Conservation (phyloP, 2,329 filamentous ascomycete genomes). For the Penicillium psychrosexuale region DNA sequence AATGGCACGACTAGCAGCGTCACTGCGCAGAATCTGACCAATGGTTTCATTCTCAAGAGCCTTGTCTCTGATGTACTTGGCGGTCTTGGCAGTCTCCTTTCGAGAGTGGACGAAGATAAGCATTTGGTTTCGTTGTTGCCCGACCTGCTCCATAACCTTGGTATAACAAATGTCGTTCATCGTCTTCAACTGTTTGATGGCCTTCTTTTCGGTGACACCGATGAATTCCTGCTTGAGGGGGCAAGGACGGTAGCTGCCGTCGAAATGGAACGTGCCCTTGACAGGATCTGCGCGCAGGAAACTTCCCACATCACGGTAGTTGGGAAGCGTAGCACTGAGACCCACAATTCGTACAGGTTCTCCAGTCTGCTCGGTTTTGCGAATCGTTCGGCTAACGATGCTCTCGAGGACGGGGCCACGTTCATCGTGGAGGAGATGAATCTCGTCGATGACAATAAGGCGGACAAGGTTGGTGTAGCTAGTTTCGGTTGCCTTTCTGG, state of each 20-base stretch:
- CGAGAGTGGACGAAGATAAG: constrained; percentile 97
- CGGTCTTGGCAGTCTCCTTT: constrained; percentile 97
- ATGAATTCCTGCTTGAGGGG: constrained; percentile 96
- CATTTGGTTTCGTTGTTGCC: constrained; percentile 92
- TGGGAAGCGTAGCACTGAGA: constrained; percentile 90
- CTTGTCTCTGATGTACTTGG: constrained; percentile 92
- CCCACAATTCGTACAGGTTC: constrained; percentile 89
- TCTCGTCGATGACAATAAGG: constrained; percentile 95
- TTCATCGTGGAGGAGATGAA: constrained; percentile 95
- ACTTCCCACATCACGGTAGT: constrained; percentile 92
- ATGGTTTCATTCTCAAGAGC: constrained; percentile 97
- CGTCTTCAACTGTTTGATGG: constrained; percentile 96
- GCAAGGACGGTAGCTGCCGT: constrained; percentile 89
- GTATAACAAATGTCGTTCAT: constrained; percentile 99
- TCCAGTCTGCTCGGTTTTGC: constrained; percentile 88
- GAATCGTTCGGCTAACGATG: constrained; percentile 90
- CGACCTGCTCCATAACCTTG: constrained; percentile 95
- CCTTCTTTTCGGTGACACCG: constrained; percentile 94
- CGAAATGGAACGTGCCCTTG: constrained; percentile 93
- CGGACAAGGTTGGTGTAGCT: constrained; percentile 97
- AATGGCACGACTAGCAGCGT: constrained; percentile 87
- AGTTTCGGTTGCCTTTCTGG: constrained; percentile 91
- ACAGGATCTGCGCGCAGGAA: constrained; percentile 85
- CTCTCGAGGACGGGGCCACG: constrained; percentile 95
- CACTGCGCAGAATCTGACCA: constrained; percentile 87